These are phyloP conservation scores for Pezicula rhizophila DNA, from an alignment of 2,329 filamentous ascomycete genomes.

Conservation along the genomic window DNA sequence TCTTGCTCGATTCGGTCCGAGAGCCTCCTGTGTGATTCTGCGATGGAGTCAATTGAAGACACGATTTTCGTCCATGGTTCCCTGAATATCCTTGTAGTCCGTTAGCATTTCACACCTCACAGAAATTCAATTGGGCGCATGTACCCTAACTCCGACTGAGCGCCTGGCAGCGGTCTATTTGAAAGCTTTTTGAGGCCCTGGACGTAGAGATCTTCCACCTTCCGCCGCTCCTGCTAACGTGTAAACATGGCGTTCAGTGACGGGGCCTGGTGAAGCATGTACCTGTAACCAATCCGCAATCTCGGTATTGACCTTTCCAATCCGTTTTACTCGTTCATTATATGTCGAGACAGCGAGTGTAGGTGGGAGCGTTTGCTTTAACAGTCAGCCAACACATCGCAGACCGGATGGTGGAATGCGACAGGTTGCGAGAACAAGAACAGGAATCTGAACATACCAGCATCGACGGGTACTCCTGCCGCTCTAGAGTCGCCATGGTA, in stretches of 20 bases:
- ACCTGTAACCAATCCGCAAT: conserved; percentile 98
- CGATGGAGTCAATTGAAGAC: conserved; percentile 71
- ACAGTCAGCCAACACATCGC: conserved; percentile 15
- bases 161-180: conserved; percentile 66
- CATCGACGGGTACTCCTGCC: conserved; percentile 89
- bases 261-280: conserved; percentile 19
- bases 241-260: conserved; percentile 14
- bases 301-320: conserved; percentile 78
- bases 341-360: conserved; percentile 74
- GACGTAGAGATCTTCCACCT: conserved; percentile 86
- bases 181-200: conserved; percentile 75
- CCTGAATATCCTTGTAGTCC: conserved; percentile 69
- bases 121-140: conserved; percentile 12
- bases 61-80: conserved; percentile 85
- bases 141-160: conserved; percentile 81
- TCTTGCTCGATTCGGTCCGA: conserved; percentile 80
- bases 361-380: conserved; percentile 73
- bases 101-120: conserved; percentile 15
- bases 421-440: conserved; percentile 14
- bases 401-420: conserved; percentile 13
- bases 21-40: conserved; percentile 76
- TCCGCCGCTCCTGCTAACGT: conserved; percentile 71
- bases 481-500: conserved; percentile 69
- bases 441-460: conserved; percentile 57
- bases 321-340: conserved; percentile 81